Evolutionary conservation across 257 asterid genomes (phyloP), one percentile per base, ranked within the genome.

Genomic region (Solanum medicagineum): DNA sequence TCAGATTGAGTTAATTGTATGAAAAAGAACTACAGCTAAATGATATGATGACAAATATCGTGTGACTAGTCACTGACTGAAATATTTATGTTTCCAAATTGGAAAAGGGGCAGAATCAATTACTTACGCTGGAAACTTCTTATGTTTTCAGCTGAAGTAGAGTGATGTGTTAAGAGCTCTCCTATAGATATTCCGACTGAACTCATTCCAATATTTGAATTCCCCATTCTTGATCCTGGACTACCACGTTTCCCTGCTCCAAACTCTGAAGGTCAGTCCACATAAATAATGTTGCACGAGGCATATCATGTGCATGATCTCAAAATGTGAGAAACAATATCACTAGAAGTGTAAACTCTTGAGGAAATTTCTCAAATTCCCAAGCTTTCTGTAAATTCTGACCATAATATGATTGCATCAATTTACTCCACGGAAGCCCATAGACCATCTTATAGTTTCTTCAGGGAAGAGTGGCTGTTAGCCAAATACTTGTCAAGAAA

Each of bases 161-260:
- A 85, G 85, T 87, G 90, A 84, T 90, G 92, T 49, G 94, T 89
- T 86, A 95, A 91, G 86, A 95, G 90, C 83, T 95, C 96, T 63
- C 88, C 87, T 53, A 95, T 87, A 53, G 98, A 89, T 88, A 89
- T 87, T 87, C 98, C 98, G 51, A 94, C 94, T 7, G 95, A 92
- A 90, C 96, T 94, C 98, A 94, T 93, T 83, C 98, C 98, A 24
- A 92, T 84, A 84, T 84, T 88, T 83, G 91, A 81, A 45, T 83
- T 91, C 71, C 49, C 81, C 88, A 87, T 45, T 85, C 91, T 84
- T 82, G 92, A 89, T 54, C 86, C 85, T 32, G 60, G 86, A 36
- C 86, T 71, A 69, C 85, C 89, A 85, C 92, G 55, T 86, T 87
- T 91, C 59, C 92, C 98, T 92, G 93, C 86, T 84, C 85, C 79